These are phyloP conservation scores for Dactylellina parvicollis DNA, from an alignment of 2,329 filamentous ascomycete genomes.

Conservation along the genomic window DNA sequence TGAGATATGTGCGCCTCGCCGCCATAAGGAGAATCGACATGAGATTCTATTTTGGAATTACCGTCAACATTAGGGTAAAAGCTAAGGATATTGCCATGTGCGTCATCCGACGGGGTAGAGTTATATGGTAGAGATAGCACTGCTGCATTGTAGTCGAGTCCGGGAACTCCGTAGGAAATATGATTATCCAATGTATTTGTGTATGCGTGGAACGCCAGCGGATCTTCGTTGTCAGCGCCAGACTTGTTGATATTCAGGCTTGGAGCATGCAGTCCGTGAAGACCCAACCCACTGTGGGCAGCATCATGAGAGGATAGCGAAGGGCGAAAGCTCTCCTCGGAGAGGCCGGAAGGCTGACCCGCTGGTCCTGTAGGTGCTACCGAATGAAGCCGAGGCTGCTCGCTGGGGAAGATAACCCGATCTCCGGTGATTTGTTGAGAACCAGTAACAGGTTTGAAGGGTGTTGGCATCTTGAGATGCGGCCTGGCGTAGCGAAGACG, in stretches of 20 bases:
- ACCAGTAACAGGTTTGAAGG: slow-evolving; percentile 33
- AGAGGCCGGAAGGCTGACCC: slow-evolving; percentile 13
- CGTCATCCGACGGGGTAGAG: slow-evolving; percentile 9
- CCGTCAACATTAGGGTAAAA: slow-evolving; percentile 29
- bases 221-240: slow-evolving; percentile 15
- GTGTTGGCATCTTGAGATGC: slow-evolving; percentile 48
- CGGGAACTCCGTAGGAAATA: slow-evolving; percentile 27
- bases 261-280: slow-evolving; percentile 32
- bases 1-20: slow-evolving; percentile 6
- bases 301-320: slow-evolving; percentile 19
- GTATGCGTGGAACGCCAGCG: slow-evolving; percentile 28
- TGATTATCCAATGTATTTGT: slow-evolving; percentile 25
- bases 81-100: slow-evolving; percentile 17
- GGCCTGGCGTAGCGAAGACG: not conserved
- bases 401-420: slow-evolving; percentile 47
- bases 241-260: slow-evolving; percentile 25
- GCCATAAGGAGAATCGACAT: slow-evolving; percentile 9
- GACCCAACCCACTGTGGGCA: slow-evolving; percentile 25
- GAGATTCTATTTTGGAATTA: slow-evolving; percentile 26
- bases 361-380: slow-evolving; percentile 2
- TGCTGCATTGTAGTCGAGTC: slow-evolving; percentile 26
- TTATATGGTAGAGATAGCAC: slow-evolving; percentile 31
- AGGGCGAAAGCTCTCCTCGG: slow-evolving; percentile 29
- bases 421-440: slow-evolving; percentile 48
- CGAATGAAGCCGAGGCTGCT: slow-evolving; percentile 41